Conservation (phyloP, 2,329 filamentous ascomycete genomes). For the Fusarium sp. region DNA sequence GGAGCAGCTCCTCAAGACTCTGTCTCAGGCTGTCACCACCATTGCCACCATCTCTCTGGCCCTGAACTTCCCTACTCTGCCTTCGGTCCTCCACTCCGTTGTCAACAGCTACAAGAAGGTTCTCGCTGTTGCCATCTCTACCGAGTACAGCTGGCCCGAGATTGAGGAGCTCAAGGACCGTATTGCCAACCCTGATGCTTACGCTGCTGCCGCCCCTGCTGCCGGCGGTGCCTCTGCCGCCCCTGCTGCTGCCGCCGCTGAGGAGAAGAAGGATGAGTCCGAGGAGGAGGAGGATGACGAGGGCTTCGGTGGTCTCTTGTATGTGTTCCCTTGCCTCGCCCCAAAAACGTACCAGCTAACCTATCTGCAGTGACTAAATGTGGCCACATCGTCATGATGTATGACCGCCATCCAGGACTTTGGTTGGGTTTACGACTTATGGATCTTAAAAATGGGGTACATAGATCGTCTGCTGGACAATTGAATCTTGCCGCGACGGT, state of each 20-base stretch:
- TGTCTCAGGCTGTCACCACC: conserved; percentile 82
- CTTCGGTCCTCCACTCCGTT: conserved; percentile 94
- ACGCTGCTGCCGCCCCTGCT: conserved; percentile 82
- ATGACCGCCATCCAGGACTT: conserved; percentile 54
- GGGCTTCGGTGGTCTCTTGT: conserved; percentile 86
- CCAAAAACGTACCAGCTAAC: conserved; percentile 50
- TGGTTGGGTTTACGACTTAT: conserved; percentile 56
- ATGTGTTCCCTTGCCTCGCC: conserved; percentile 44
- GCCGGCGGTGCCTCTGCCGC: conserved; percentile 65
- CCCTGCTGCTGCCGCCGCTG: conserved; percentile 63
- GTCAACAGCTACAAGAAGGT: conserved; percentile 99
- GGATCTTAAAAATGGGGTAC: conserved; percentile 53
- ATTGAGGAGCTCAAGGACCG: conserved; percentile 99
- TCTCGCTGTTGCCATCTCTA: conserved; percentile 87
- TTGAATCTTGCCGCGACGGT: conserved; percentile 48
- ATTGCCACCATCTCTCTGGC: conserved; percentile 93
- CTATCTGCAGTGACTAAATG: conserved; percentile 60
- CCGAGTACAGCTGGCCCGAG: conserved; percentile 92
- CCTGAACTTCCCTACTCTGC: conserved; percentile 92
- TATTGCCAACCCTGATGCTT: conserved; percentile 98
- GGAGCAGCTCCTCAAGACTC: conserved; percentile 87
- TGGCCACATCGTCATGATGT: conserved; percentile 49
- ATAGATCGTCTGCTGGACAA: conserved; percentile 61
- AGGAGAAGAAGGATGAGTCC: conserved; percentile 72
- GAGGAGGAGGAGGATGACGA: conserved; percentile 73